These are phyloP conservation scores for Mucuna pruriens DNA, from an alignment of 306 rosid species.

Conservation along the genomic window DNA sequence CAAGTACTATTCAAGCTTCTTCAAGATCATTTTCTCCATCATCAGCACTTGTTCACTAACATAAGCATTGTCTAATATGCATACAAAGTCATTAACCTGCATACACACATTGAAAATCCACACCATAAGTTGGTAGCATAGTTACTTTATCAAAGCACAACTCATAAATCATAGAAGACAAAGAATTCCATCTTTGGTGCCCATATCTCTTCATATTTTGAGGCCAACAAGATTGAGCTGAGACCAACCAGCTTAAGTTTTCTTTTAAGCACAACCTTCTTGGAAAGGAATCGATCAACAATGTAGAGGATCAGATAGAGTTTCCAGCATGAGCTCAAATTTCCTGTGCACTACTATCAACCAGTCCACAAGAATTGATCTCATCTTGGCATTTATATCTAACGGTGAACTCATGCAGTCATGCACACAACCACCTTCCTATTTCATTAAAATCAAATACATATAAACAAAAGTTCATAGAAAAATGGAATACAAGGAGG, in stretches of 20 bases:
- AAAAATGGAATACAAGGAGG: background rate
- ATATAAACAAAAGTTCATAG: background rate
- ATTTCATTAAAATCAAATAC: constrained; percentile 30
- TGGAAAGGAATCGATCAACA: constrained; percentile 71
- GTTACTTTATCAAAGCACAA: background rate
- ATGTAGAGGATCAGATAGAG: constrained; percentile 69
- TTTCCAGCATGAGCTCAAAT: too few species aligned
- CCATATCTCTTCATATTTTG: constrained; percentile 92
- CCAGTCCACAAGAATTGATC: too few species aligned
- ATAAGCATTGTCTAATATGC: too few species aligned
- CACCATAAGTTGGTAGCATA: background rate
- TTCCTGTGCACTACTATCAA: too few species aligned
- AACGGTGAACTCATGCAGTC: constrained; percentile 72
- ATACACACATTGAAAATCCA: too few species aligned
- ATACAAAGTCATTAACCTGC: too few species aligned
- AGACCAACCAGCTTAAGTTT: constrained; percentile 87
- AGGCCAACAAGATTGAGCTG: constrained; percentile 81
- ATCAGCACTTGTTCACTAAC: too few species aligned
- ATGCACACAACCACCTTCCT: constrained; percentile 53
- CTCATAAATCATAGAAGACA: background rate
- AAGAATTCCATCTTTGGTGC: constrained; percentile 71
- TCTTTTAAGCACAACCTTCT: constrained; percentile 59
- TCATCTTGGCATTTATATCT: constrained; percentile 71
- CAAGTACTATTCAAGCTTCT: too few species aligned
- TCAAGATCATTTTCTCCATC: too few species aligned